Evolutionary conservation across 208 protist genomes (phyloP).

Genomic region (Acanthamoeba castellanii): DNA sequence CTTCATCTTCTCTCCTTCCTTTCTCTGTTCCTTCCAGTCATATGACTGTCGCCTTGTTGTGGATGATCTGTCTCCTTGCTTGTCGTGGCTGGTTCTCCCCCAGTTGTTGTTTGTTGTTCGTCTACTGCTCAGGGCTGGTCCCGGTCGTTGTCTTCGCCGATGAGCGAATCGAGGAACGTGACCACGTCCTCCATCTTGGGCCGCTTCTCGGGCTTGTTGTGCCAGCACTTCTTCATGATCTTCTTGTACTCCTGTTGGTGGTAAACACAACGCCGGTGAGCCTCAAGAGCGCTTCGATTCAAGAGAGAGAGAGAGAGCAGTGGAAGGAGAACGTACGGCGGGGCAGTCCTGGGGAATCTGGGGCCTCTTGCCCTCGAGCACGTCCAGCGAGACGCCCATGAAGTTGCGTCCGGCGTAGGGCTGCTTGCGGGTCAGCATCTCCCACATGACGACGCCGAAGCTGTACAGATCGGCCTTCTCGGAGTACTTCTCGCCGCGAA

Average conservation of each 20-base stretch:
- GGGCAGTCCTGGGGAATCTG: constrained; percentile 25
- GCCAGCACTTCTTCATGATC: constrained; percentile 35
- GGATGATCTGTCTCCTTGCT: neutral
- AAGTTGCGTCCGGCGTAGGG: neutral
- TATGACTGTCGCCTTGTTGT: no score
- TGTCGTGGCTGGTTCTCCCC: neutral
- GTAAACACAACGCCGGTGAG: no score
- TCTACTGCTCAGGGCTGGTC: neutral
- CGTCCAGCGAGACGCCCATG: constrained; percentile 18
- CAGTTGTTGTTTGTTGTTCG: neutral
- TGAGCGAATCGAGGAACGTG: neutral
- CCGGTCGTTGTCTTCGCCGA: neutral
- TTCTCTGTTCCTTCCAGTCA: no score
- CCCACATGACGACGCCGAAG: constrained; percentile 71
- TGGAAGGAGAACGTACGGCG: neutral
- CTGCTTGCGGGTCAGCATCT: neutral
- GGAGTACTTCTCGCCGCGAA: constrained; percentile 12
- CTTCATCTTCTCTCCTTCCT: no score
- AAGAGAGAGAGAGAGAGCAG: no score
- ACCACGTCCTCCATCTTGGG: constrained; percentile 16
- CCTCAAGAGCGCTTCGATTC: neutral
- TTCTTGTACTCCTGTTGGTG: constrained; percentile 17
- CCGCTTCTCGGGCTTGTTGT: neutral
- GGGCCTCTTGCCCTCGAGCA: neutral
- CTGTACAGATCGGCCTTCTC: constrained; percentile 83